Percentiles rank a stretch among this genome's conserved stretches.
Evolutionary conservation across 306 rosid genomes (phyloP).

Genomic region (Dryas alaskensis): DNA sequence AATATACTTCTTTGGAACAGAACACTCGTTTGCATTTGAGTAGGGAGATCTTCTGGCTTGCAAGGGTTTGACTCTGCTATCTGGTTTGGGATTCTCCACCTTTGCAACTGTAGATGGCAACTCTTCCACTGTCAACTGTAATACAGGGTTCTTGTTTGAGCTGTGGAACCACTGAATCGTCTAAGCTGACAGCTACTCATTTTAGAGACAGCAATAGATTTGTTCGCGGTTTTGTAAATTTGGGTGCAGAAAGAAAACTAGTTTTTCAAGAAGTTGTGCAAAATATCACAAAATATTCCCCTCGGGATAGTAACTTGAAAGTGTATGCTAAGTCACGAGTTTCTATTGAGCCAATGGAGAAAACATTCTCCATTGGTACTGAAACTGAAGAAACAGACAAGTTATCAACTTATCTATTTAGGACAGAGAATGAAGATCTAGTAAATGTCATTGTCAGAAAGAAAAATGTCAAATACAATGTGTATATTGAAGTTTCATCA

Average conservation of each 20-base stretch:
- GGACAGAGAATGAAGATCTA: conserved; percentile 68
- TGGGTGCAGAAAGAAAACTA: conserved; percentile 32
- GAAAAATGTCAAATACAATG: conserved; percentile 42
- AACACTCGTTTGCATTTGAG: neutral
- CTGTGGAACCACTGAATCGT: conserved; percentile 24
- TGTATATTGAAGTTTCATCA: conserved; percentile 55
- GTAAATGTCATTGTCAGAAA: conserved; percentile 65
- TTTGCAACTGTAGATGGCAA: conserved; percentile 48
- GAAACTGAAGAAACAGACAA: conserved; percentile 35
- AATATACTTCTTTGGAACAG: conserved; percentile 8
- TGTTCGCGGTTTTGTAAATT: conserved; percentile 28
- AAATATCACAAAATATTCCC: conserved; percentile 4
- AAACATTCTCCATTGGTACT: conserved; percentile 23
- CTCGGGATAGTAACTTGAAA: conserved; percentile 28
- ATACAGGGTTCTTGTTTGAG: conserved; percentile 24
- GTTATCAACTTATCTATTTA: conserved; percentile 55
- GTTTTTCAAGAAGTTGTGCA: conserved; percentile 27
- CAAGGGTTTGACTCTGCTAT: conserved; percentile 11
- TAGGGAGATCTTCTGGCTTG: conserved; percentile 18
- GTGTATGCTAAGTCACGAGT: conserved; percentile 42
- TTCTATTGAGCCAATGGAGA: conserved; percentile 42
- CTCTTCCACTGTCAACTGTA: conserved; percentile 38
- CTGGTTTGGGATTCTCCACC: conserved; percentile 20
- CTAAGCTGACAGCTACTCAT: conserved; percentile 31
- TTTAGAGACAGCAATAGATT: conserved; percentile 22